A percentile compares a stretch with the other conserved stretches of the same genome.
Evolutionary conservation across 257 asterid species (phyloP).

Genomic region (Fraxinus cuspidata): DNA sequence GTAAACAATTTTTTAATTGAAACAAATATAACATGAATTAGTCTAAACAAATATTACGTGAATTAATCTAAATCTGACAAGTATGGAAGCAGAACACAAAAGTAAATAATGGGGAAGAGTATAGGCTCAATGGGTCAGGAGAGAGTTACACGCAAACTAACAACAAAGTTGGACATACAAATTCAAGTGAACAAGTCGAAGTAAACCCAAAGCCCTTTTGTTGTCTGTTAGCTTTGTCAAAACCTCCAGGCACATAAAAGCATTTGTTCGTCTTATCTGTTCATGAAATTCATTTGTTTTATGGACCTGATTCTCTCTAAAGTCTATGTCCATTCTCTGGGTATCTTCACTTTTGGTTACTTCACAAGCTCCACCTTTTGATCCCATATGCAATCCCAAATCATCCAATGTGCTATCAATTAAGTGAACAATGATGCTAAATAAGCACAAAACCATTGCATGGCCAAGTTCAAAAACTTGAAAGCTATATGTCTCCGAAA

Average conservation of each 20-base stretch:
- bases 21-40: background rate
- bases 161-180: background rate
- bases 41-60: background rate
- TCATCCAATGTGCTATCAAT: conserved; percentile 15
- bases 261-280: background rate
- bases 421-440: conserved; percentile 3
- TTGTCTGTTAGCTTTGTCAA: conserved; percentile 3
- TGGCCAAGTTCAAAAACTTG: conserved; percentile 16
- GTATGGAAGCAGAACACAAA: background rate
- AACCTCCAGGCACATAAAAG: background rate
- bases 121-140: background rate
- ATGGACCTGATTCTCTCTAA: conserved; percentile 4
- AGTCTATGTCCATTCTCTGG: conserved; percentile 11
- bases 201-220: background rate
- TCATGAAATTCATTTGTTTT: conserved; percentile 4
- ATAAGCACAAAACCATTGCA: conserved; percentile 14
- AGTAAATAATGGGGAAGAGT: background rate
- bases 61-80: background rate
- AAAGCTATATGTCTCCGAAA: conserved; percentile 12
- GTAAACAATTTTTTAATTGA: background rate
- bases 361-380: conserved; percentile 9
- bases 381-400: conserved; percentile 19
- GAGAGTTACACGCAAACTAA: background rate
- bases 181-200: conserved; percentile 5
- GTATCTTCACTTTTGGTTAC: conserved; percentile 2